Evolutionary conservation across 306 rosid species (phyloP).

Genomic region (Gastrolobium bilobum): DNA sequence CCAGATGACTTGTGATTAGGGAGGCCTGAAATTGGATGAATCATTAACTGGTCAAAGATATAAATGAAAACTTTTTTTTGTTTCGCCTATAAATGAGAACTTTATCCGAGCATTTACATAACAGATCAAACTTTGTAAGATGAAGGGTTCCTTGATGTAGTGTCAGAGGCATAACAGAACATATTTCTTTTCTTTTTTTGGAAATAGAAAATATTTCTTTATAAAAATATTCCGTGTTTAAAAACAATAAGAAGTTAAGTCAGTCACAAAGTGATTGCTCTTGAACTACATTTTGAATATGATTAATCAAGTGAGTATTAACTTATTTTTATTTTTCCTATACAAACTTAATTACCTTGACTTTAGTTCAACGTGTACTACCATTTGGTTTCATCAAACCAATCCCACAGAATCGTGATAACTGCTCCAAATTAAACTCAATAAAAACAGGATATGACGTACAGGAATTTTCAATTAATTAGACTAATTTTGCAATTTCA

Average conservation of each 20-base stretch:
- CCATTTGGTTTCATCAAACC: constrained; percentile 1
- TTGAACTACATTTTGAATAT: constrained; percentile 6
- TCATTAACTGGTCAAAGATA: constrained; percentile 1
- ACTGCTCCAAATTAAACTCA: not conserved
- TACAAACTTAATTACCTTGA: constrained; percentile 2
- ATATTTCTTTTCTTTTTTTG: not conserved
- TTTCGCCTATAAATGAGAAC: not conserved
- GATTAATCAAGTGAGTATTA: not conserved
- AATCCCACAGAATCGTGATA: constrained; percentile 25
- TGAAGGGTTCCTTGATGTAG: constrained; percentile 26
- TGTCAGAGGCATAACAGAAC: not conserved
- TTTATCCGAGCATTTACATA: not conserved
- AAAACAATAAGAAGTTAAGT: not conserved
- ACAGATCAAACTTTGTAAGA: not conserved
- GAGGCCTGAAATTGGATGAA: constrained; percentile 12
- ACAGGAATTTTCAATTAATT: constrained; percentile 1
- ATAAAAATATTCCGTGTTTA: not conserved
- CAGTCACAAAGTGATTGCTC: constrained; percentile 5
- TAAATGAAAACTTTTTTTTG: not conserved
- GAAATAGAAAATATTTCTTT: not conserved
- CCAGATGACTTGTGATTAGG: not conserved
- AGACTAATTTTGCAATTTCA: constrained; percentile 8
- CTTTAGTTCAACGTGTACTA: constrained; percentile 10
- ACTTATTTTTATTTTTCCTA: not conserved
- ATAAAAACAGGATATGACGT: not conserved